These are phyloP conservation scores for Rhodomyrtus tomentosa DNA, from an alignment of 345 rosid species.

Conservation along the genomic window DNA sequence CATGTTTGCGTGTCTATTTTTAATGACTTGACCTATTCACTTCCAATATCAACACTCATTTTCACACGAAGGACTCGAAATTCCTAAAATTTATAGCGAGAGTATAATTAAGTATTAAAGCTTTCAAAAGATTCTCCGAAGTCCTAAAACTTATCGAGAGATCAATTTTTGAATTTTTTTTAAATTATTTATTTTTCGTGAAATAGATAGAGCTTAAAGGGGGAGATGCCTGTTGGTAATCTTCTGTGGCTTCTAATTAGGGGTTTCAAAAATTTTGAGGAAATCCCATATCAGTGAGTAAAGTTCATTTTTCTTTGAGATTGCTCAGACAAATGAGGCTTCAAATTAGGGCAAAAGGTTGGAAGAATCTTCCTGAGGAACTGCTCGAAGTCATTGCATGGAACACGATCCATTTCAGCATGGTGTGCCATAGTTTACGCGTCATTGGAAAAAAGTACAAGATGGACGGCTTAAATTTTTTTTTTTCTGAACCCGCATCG, in stretches of 20 bases:
- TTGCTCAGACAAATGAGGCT: too few species aligned
- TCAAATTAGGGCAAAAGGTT: too few species aligned
- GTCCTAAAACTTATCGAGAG: too few species aligned
- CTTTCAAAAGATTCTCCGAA: neutral
- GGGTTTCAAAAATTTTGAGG: neutral
- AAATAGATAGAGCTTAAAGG: neutral
- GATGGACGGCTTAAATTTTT: neutral
- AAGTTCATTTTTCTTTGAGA: too few species aligned
- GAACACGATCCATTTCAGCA: too few species aligned
- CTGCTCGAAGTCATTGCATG: too few species aligned
- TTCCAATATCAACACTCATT: neutral
- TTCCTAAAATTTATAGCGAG: neutral
- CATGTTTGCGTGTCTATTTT: neutral
- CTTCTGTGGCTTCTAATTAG: neutral
- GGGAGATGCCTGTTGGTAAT: neutral
- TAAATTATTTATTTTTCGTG: too few species aligned
- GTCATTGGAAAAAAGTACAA: neutral
- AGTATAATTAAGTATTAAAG: neutral
- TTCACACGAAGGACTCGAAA: neutral
- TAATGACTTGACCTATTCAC: neutral
- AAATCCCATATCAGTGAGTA: neutral
- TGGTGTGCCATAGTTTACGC: neutral
- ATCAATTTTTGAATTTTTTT: too few species aligned
- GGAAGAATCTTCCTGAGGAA: too few species aligned
- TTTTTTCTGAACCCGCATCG: neutral